Percentiles rank a stretch among this genome's conserved stretches.
Evolutionary conservation across 140 eudicot species (phyloP).

Genomic region (Senecio squalidus): DNA sequence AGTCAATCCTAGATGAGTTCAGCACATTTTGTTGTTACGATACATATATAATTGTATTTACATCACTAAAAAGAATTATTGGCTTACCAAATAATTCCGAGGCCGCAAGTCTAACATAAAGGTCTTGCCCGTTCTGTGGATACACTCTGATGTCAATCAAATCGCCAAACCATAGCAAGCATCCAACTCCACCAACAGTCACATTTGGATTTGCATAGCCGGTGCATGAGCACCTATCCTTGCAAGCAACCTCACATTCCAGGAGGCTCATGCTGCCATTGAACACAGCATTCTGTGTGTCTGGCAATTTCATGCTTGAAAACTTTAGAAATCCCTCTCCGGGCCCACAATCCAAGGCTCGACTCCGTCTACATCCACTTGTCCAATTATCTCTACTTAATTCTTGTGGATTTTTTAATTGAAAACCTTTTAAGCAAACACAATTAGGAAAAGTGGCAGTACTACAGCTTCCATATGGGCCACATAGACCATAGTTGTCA

Average conservation of each 20-base stretch:
- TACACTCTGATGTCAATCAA: not conserved
- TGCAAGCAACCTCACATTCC: constrained; percentile 6
- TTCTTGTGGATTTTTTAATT: not conserved
- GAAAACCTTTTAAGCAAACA: not conserved
- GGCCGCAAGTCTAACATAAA: constrained; percentile 2
- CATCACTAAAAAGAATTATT: not conserved
- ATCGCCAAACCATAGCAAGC: constrained; percentile 5
- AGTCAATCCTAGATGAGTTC: not conserved
- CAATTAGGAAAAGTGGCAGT: not conserved
- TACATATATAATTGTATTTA: not conserved
- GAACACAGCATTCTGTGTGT: not conserved
- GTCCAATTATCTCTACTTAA: not conserved
- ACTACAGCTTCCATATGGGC: not conserved
- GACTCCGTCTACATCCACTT: not conserved
- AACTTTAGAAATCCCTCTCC: not conserved
- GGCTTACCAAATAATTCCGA: not conserved
- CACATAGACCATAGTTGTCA: not conserved
- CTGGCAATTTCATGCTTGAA: constrained; percentile 8
- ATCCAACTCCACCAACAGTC: not conserved
- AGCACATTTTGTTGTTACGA: too few species aligned
- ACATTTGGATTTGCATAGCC: constrained; percentile 3
- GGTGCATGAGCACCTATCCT: not conserved
- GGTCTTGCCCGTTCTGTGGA: not conserved
- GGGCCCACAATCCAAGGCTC: not conserved
- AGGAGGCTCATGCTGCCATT: not conserved